phyloP scores from a whole-genome alignment of 345 rosid species.

The Stellera chamaejasme region DNA sequence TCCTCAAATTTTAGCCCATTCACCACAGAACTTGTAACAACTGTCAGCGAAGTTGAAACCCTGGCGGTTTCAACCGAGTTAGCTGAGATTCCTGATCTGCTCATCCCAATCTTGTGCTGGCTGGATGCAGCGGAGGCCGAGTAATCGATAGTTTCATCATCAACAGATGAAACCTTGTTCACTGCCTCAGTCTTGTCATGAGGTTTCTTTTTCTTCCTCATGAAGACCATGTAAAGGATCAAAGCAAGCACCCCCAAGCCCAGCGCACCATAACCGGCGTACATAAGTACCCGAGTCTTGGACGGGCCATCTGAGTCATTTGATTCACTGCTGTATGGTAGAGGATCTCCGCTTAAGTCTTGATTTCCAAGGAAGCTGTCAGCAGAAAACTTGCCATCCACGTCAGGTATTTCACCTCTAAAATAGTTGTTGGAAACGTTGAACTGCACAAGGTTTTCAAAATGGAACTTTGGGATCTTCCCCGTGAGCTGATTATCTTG shows the following conservation, averaged over 20 bases:
- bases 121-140: constrained; percentile 17
- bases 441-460: constrained; percentile 32
- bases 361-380: constrained; percentile 37
- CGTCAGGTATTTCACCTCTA: constrained; percentile 33
- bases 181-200: constrained; percentile 11
- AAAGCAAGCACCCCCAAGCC: constrained; percentile 18
- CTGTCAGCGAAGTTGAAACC: constrained; percentile 30
- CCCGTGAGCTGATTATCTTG: constrained; percentile 43
- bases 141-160: constrained; percentile 13
- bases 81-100: constrained; percentile 23
- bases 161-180: constrained; percentile 22
- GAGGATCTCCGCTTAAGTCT: constrained; percentile 29
- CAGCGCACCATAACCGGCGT: constrained; percentile 34
- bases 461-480: constrained; percentile 32
- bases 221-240: constrained; percentile 15
- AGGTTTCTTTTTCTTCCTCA: constrained; percentile 14
- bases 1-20: constrained; percentile 45
- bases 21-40: constrained; percentile 37
- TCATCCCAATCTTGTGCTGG: constrained; percentile 9
- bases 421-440: constrained; percentile 50
- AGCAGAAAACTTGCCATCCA: constrained; percentile 9
- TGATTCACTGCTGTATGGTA: constrained; percentile 20
- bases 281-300: constrained; percentile 25
- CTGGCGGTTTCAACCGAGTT: constrained; percentile 18
- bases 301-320: constrained; percentile 11